Base-by-base conservation (phyloP, 1,139 yeast genomes). In the Groenewaldozyma auringiensis region DNA sequence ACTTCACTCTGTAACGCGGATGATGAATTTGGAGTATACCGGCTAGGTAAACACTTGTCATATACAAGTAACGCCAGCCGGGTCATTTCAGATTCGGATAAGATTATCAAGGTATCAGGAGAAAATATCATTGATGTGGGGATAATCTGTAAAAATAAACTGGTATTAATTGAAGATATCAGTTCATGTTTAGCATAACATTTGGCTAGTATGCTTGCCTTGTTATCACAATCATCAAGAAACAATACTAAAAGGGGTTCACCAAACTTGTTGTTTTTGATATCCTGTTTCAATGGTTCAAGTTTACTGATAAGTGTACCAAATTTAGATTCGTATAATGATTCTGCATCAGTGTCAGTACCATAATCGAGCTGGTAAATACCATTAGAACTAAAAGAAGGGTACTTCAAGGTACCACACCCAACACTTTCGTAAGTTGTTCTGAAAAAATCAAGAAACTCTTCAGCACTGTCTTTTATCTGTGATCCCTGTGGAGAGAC, bases 21-120 rank as follows among this genome's bases (percentile, higher is more conserved):
- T 13, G 32, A 14, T 11, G 21, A 13, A 9, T 18, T 11, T 9
- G 17, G 21, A 11, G 29, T 25, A 3, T 43, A 21, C 14, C 32
- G 29, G 21, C 36, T 37, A 34, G 14, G 40, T 6, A 35, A 41
- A 22, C 62, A 57, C 67, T 62, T 56, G 57, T 85, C 85, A 65
- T 86, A 89, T 2, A 87, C 64, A 29, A 75, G 71, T 59, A 83
- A 64, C 2, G 88, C 74, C 4, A 84, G 53, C 44, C 71, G 71
- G 2, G 78, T 66, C 34, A 79, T 60, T 32, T 68, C 68, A 41
- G 64, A 63, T 47, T 71, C 74, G 2, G 88, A 75, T 1, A 78
- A 66, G 25, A 78, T 66, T 13, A 74, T 70, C 27, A 74, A 59
- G 2, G 72, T 66, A 16, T 74, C 74, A 40, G 65, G 18, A 11